Evolutionary conservation across 345 rosid species (phyloP), one percentile per base, ranked within the genome.

Genomic region (Eucalyptus rudis): DNA sequence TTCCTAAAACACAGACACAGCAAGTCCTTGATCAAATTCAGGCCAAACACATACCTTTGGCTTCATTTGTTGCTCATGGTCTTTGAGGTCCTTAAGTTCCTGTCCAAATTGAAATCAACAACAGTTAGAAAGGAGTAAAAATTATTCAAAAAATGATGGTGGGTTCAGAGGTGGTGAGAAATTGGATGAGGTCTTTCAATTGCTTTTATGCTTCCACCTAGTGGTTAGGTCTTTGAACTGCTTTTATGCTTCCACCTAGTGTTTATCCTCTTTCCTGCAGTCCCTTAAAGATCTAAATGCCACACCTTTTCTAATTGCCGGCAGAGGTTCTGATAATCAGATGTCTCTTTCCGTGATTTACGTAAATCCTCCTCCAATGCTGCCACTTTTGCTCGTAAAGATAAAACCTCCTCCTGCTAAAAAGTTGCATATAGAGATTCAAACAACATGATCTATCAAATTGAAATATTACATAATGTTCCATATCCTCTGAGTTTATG

Each of bases 31-130:
- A 36, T 76, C 27, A 76, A 76, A 20, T 0, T 76, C 47, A 20
- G 83, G 27, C 47, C 20, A 76, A 76, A 36, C 13, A 10, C 47
- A 10, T 76, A 96, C 99, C 99, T 97, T 98, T 91, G 97, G 98
- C 94, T 95, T 96, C 93, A 94, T 95, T 92, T 96, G 96, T 90
- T 95, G 98, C 79, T 98, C 99, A 91, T 87, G 87, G 90, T 96
- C 98, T 94, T 96, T 97, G 76, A 96, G 89, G 49, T 96, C 98
- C 92, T 96, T 98, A 91, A 96, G 76, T 94, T 98, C 99, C 99
- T 98, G 93, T 80, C 79, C 86, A 58, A 90, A 84, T 81, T 87
- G 62, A 49, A 66, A 29, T 88, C 86, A 33, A 86, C 86, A 86
- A 51, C 87, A 66, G 10, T 50, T 88, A 87, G 59, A 71, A 76